phyloP scores from a whole-genome alignment of 805 yeast genomes.

The Jamesozyma hellenica region DNA sequence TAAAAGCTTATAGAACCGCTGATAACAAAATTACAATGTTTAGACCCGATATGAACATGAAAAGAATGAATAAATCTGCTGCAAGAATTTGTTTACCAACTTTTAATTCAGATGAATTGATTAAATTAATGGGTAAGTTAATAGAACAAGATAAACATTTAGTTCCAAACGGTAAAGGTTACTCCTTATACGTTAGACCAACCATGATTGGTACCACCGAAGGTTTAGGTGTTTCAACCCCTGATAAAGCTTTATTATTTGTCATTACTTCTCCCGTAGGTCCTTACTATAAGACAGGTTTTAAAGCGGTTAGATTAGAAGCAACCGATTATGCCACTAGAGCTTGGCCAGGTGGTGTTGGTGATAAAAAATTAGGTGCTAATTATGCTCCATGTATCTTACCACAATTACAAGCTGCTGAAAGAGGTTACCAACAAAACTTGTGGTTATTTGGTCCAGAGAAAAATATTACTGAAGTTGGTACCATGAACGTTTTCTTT shows the following conservation, averaged over 20 bases:
- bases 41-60: slow-evolving; percentile 88
- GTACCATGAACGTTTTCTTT: slow-evolving; percentile 92
- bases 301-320: slow-evolving; percentile 87
- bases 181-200: slow-evolving; percentile 87
- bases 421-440: slow-evolving; percentile 89
- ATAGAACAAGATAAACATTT: slow-evolving; percentile 64
- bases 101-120: slow-evolving; percentile 69
- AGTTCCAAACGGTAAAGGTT: slow-evolving; percentile 80
- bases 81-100: slow-evolving; percentile 81
- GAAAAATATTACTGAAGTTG: slow-evolving; percentile 83
- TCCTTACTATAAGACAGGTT: slow-evolving; percentile 89
- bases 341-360: slow-evolving; percentile 99
- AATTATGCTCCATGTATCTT: slow-evolving; percentile 92
- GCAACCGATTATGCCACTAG: slow-evolving; percentile 94
- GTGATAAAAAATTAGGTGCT: slow-evolving; percentile 93
- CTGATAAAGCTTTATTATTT: slow-evolving; percentile 69
- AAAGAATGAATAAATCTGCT: slow-evolving; percentile 80
- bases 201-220: slow-evolving; percentile 89
- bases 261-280: slow-evolving; percentile 95
- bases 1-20: slow-evolving; percentile 72
- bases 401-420: slow-evolving; percentile 85
- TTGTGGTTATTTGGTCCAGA: slow-evolving; percentile 93
- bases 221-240: slow-evolving; percentile 77
- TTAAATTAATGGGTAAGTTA: slow-evolving; percentile 65
- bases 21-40: slow-evolving; percentile 68